Evolutionary conservation across 306 rosid genomes (phyloP).

Genomic region (Fagus sylvatica): DNA sequence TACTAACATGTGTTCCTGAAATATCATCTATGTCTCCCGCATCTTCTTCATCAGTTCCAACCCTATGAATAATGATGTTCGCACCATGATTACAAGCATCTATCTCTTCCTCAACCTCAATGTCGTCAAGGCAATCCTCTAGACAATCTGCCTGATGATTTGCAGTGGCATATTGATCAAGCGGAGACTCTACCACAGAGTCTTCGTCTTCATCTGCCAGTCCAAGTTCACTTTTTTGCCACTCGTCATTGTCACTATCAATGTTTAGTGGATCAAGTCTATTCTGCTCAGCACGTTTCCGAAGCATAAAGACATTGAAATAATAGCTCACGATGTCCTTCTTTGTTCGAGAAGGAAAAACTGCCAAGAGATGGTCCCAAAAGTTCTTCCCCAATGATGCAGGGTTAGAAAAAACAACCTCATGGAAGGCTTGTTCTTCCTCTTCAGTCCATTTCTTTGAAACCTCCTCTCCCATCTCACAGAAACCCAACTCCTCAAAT

Average conservation of each 20-base stretch:
- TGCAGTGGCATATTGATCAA: slow-evolving; percentile 17
- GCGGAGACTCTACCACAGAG: slow-evolving; percentile 34
- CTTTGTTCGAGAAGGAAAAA: slow-evolving; percentile 29
- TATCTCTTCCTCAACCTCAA: slow-evolving; percentile 27
- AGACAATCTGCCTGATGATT: slow-evolving; percentile 18
- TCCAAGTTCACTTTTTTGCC: slow-evolving; percentile 29
- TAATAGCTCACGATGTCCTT: slow-evolving; percentile 42
- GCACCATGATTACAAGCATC: slow-evolving; percentile 8
- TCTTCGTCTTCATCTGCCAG: slow-evolving; percentile 20
- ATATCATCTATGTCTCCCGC: slow-evolving; percentile 32
- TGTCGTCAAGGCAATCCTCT: slow-evolving; percentile 19
- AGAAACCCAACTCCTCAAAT: slow-evolving; percentile 35
- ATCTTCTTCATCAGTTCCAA: slow-evolving; percentile 26
- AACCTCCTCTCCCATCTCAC: slow-evolving; percentile 47
- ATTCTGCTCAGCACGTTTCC: slow-evolving; percentile 38
- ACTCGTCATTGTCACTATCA: slow-evolving; percentile 44
- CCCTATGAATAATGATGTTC: neutral
- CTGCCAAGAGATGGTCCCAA: slow-evolving; percentile 27
- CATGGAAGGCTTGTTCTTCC: slow-evolving; percentile 33
- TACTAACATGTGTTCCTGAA: slow-evolving; percentile 11
- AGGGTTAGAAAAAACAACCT: slow-evolving; percentile 36
- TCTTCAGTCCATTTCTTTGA: slow-evolving; percentile 31
- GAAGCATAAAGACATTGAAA: slow-evolving; percentile 41
- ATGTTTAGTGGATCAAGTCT: slow-evolving; percentile 29
- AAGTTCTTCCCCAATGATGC: slow-evolving; percentile 36